Evolutionary conservation across 2,329 filamentous ascomycete species (phyloP).

Genomic region (Aspergillus oerlinghausenensis): DNA sequence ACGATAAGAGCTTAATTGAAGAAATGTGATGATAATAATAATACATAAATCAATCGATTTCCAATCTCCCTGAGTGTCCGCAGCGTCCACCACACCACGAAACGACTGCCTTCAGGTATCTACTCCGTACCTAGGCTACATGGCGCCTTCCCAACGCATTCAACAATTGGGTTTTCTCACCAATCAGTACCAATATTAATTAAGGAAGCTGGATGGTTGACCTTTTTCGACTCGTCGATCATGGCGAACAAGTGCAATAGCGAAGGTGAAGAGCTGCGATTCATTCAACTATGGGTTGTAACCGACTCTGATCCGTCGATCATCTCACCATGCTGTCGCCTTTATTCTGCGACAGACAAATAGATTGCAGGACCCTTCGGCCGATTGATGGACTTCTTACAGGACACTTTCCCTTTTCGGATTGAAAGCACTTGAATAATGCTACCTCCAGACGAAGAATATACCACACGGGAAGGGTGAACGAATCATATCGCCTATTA

Average conservation of each 20-base stretch:
- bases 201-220: too few relatives aligned
- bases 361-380: background rate
- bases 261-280: too few relatives aligned
- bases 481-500: background rate
- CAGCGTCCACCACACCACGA: too few relatives aligned
- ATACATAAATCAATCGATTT: slow-evolving; percentile 18
- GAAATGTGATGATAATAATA: slow-evolving; percentile 16
- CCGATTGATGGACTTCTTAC: background rate
- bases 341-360: background rate
- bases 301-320: background rate
- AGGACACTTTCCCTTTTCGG: background rate
- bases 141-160: background rate
- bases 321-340: background rate
- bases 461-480: background rate
- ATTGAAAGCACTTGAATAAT: background rate
- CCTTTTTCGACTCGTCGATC: background rate
- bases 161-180: background rate
- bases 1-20: slow-evolving; percentile 15
- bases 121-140: background rate
- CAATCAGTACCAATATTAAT: background rate
- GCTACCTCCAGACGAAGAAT: background rate
- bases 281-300: background rate
- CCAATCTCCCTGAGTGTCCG: slow-evolving; percentile 1
- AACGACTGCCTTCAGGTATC: background rate
- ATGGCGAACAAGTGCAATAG: background rate